These are phyloP conservation scores for Huntiella omanensis DNA, from an alignment of 2,329 filamentous ascomycete genomes.

Conservation along the genomic window DNA sequence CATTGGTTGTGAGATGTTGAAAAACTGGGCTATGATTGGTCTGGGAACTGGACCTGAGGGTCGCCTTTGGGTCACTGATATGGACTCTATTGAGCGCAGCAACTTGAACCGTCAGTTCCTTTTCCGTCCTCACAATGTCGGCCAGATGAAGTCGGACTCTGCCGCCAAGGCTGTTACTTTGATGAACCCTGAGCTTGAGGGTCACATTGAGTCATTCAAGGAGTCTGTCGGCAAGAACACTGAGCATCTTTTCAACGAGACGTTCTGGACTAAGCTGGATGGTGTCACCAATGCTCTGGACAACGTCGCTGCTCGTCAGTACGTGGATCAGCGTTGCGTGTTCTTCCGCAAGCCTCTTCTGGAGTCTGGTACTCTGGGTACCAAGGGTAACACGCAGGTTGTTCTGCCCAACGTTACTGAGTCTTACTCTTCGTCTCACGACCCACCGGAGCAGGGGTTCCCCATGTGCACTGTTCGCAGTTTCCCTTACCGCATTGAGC, in stretches of 20 bases:
- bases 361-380: constrained; percentile 94
- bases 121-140: constrained; percentile 85
- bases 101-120: constrained; percentile 96
- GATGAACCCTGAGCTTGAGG: constrained; percentile 86
- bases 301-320: constrained; percentile 92
- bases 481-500: constrained; percentile 96
- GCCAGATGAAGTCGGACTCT: constrained; percentile 89
- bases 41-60: constrained; percentile 75
- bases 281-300: constrained; percentile 94
- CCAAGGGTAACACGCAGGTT: constrained; percentile 96
- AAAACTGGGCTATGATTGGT: constrained; percentile 99
- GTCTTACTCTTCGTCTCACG: constrained; percentile 87
- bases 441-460: constrained; percentile 95
- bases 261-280: constrained; percentile 74
- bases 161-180: constrained; percentile 74
- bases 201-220: constrained; percentile 69
- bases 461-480: constrained; percentile 95
- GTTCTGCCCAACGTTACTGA: constrained; percentile 81
- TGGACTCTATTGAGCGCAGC: constrained; percentile 97
- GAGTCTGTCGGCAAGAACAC: constrained; percentile 86
- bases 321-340: constrained; percentile 88
- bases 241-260: constrained; percentile 83
- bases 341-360: constrained; percentile 96
- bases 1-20: constrained; percentile 97
- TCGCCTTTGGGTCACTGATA: constrained; percentile 84